Evolutionary conservation across 768 basidiomycete genomes (phyloP).

Genomic region (Phlebiopsis flavidoalba): DNA sequence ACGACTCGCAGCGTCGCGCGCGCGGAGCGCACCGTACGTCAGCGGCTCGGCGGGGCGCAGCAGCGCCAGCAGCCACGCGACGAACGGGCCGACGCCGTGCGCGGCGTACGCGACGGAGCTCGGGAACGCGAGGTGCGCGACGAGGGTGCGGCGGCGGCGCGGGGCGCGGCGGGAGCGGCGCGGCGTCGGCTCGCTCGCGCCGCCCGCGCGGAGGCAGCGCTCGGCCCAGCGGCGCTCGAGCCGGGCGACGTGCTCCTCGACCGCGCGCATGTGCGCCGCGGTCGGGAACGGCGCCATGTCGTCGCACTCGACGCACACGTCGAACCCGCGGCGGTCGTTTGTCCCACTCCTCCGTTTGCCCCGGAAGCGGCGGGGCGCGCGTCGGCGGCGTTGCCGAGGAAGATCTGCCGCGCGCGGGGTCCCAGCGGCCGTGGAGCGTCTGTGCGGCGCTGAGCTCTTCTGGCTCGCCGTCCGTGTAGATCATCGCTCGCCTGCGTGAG

Average conservation of each 20-base stretch:
- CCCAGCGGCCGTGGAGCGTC: conserved; percentile 41
- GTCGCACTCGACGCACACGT: conserved; percentile 86
- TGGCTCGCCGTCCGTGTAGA: conserved; percentile 34
- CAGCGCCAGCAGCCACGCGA: conserved; percentile 65
- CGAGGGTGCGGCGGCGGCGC: conserved; percentile 66
- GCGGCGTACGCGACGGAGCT: conserved; percentile 52
- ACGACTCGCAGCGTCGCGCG: conserved; percentile 2
- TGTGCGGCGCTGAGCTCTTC: conserved; percentile 27
- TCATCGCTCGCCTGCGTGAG: conserved; percentile 80
- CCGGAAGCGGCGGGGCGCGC: conserved; percentile 2
- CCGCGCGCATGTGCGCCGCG: conserved; percentile 59
- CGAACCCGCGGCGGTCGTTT: conserved; percentile 62
- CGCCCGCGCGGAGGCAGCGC: conserved; percentile 24
- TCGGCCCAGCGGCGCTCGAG: conserved; percentile 67
- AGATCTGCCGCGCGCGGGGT: conserved; percentile 59
- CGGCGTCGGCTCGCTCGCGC: conserved; percentile 9
- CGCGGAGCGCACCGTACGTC: conserved; percentile 14
- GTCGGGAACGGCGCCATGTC: conserved; percentile 74
- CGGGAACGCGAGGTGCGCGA: conserved; percentile 75
- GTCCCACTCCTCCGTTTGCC: conserved; percentile 34
- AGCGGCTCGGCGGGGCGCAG: conserved; percentile 39
- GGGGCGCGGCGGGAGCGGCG: conserved; percentile 48
- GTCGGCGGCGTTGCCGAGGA: conserved; percentile 80
- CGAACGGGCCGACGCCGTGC: conserved; percentile 53
- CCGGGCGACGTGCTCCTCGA: conserved; percentile 67